Conservation (phyloP, 805 yeast species). For the Wickerhamomyces strasburgensis region DNA sequence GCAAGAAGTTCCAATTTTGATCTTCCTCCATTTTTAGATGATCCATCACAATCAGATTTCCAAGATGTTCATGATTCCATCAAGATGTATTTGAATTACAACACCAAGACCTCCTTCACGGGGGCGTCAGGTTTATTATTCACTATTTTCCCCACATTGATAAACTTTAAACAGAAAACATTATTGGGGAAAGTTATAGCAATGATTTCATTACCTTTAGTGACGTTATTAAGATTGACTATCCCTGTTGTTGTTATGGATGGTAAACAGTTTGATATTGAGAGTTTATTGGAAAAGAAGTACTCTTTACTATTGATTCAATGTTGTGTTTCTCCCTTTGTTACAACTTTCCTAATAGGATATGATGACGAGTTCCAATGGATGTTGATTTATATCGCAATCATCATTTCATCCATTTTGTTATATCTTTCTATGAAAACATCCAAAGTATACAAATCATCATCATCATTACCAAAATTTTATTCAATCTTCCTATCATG, state of each 20-base stretch:
- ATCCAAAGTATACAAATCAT: constrained; percentile 3
- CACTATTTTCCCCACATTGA: constrained; percentile 29
- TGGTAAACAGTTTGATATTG: constrained; percentile 20
- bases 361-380: constrained; percentile 8
- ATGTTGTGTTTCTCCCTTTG: constrained; percentile 27
- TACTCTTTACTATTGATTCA: constrained; percentile 27
- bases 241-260: constrained; percentile 31
- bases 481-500: constrained; percentile 25
- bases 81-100: constrained; percentile 5
- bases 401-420: constrained; percentile 5
- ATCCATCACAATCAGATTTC: constrained; percentile 6
- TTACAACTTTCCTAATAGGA: constrained; percentile 11
- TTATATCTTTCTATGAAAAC: constrained; percentile 1
- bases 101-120: constrained; percentile 1
- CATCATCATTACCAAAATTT: not conserved
- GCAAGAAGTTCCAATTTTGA: constrained; percentile 12
- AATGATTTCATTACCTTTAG: constrained; percentile 30
- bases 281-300: constrained; percentile 16
- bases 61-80: constrained; percentile 11
- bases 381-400: constrained; percentile 3
- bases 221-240: constrained; percentile 29
- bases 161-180: constrained; percentile 24
- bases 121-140: constrained; percentile 4
- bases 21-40: not conserved
- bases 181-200: constrained; percentile 25